Evolutionary conservation across 495 filamentous ascomycete genomes (phyloP).

Genomic region (Lasiosphaeria miniovina): DNA sequence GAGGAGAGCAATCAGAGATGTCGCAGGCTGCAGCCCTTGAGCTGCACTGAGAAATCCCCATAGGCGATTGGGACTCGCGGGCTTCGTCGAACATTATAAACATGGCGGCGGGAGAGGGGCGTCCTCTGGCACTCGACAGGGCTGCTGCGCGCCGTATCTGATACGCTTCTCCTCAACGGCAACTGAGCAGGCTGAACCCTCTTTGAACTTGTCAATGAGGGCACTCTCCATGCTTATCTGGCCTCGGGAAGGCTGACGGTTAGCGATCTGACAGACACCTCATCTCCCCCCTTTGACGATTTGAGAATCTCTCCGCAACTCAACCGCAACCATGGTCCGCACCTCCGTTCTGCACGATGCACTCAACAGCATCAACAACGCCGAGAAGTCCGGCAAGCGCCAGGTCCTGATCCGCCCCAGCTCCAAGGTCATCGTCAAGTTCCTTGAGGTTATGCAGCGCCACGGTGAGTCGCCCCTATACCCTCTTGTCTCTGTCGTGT

Average conservation of each 20-base stretch:
- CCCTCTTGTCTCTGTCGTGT: slow-evolving; percentile 8
- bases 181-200: slow-evolving; percentile 93
- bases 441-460: slow-evolving; percentile 96
- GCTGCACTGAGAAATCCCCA: no score
- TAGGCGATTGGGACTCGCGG: no score
- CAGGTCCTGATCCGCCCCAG: slow-evolving; percentile 94
- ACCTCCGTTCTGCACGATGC: slow-evolving; percentile 99
- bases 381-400: slow-evolving; percentile 98
- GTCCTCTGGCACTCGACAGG: neutral
- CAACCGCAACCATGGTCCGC: slow-evolving; percentile 87
- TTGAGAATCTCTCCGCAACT: slow-evolving; percentile 67
- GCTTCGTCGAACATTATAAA: no score
- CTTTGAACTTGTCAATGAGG: slow-evolving; percentile 51
- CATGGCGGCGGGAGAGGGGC: neutral
- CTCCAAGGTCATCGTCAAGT: slow-evolving; percentile 99
- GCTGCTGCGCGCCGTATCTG: slow-evolving; percentile 26
- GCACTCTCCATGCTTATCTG: slow-evolving; percentile 87
- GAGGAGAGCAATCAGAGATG: slow-evolving; percentile 47
- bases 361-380: slow-evolving; percentile 99
- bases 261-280: slow-evolving; percentile 64
- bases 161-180: slow-evolving; percentile 73
- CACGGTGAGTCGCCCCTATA: slow-evolving; percentile 69
- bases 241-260: slow-evolving; percentile 78
- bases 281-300: slow-evolving; percentile 56
- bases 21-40: slow-evolving; percentile 11